Evolutionary conservation across 768 basidiomycete genomes (phyloP).

Genomic region (Chalciporus piperatus): DNA sequence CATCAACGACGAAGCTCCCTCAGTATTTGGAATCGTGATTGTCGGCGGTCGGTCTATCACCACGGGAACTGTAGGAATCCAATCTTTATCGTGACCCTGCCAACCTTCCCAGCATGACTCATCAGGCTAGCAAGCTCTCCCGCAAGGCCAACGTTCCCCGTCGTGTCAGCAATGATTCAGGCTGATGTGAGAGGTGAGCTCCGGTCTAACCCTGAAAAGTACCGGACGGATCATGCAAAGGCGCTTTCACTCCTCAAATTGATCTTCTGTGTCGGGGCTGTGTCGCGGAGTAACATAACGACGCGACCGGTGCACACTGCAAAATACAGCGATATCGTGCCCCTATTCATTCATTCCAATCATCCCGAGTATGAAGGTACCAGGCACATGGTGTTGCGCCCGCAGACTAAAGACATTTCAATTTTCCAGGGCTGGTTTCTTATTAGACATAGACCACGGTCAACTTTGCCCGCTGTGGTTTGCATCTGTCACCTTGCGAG

Average conservation of each 20-base stretch:
- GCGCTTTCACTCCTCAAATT: not conserved
- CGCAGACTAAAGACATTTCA: not conserved
- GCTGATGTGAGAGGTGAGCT: not conserved
- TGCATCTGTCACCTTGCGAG: not conserved
- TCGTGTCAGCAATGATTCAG: not conserved
- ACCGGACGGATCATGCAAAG: not conserved
- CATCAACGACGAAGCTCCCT: no score
- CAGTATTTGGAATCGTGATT: not conserved
- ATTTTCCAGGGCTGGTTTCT: not conserved
- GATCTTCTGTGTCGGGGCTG: not conserved
- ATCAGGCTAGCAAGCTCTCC: not conserved
- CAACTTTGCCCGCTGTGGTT: not conserved
- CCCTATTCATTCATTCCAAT: not conserved
- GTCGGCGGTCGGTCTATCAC: not conserved
- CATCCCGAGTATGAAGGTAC: not conserved
- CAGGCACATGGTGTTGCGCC: not conserved
- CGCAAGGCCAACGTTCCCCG: conserved; percentile 12
- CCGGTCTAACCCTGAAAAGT: not conserved
- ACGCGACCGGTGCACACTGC: no score
- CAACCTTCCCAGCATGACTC: not conserved
- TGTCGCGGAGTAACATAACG: not conserved
- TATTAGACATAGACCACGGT: not conserved
- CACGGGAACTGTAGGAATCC: not conserved
- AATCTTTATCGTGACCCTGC: not conserved
- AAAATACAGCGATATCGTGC: not conserved